Evolutionary conservation across 2,329 filamentous ascomycete genomes (phyloP).

Genomic region (Zymoseptoria crescenta): DNA sequence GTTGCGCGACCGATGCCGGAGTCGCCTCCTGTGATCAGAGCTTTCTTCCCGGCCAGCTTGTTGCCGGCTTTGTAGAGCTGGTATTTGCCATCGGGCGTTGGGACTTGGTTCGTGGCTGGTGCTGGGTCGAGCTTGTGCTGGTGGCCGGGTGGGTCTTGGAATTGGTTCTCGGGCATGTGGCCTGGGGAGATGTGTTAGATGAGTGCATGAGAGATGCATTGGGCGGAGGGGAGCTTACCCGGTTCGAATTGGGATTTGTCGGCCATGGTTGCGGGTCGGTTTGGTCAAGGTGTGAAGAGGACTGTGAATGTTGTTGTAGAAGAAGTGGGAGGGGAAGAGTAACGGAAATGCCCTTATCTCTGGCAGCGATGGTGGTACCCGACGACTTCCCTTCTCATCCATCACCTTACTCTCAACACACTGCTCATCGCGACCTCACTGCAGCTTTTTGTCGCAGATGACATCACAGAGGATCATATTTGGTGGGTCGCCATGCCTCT

Average conservation of each 20-base stretch:
- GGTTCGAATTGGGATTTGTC: constrained; percentile 1
- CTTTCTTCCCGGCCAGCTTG: constrained; percentile 67
- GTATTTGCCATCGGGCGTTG: constrained; percentile 58
- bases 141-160: constrained; percentile 47
- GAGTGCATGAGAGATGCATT: background rate
- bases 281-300: background rate
- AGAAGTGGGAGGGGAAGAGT: background rate
- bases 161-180: constrained; percentile 31
- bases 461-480: background rate
- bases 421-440: background rate
- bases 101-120: constrained; percentile 58
- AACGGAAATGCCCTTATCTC: background rate
- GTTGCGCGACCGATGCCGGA: constrained; percentile 70
- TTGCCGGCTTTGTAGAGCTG: constrained; percentile 66
- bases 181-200: background rate
- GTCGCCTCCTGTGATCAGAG: constrained; percentile 74
- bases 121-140: constrained; percentile 50
- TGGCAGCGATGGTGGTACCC: background rate
- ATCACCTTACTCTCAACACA: background rate
- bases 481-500: background rate
- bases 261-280: background rate
- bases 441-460: background rate
- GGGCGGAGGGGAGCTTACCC: background rate
- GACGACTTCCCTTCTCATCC: background rate
- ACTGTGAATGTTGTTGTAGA: background rate